Base-by-base conservation (phyloP, 1,284 basidiomycete genomes). In the Exobasidium rhododendri region DNA sequence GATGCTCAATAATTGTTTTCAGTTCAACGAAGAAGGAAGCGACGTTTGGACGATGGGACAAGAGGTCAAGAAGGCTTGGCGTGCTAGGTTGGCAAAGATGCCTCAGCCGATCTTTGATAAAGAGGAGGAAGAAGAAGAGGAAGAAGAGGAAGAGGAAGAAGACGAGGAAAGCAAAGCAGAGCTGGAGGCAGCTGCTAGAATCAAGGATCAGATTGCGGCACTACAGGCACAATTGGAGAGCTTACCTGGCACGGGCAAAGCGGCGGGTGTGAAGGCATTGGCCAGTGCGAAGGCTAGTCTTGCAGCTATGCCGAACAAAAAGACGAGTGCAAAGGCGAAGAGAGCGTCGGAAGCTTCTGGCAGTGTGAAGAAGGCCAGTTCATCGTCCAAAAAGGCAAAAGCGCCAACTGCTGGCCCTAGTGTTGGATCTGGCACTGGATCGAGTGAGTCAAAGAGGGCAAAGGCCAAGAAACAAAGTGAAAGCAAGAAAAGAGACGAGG, bases 1-100 rank as follows among this genome's bases (percentile, higher is more conserved):
- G 66, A 91, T 98, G 87, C 89, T 97, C 74, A 85, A 87, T 62
- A 99, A 99, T 80, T 97, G 94, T 78, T 89, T 89, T 78, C 83
- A 85, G 1, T 99, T 94, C 84, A 98, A 99, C 73, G 92, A 92
- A 4, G 84, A 87, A 5, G 90, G 89, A 31, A 91, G 92, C 22
- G 86, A 88, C 40, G 94, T 98, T 56, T 88, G 92, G 76, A 85
- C 87, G 11, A 73, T 77, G 74, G 77, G 77, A 14, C 63, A 69
- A 55, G 58, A 65, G 60, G 83, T 97, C 24, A 87, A 93, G 78
- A 85, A 86, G 43, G 81, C 93, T 26, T 99, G 97, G 82, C 88
- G 94, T 61, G 90, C 92, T 69, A 96, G 94, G 81, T 94, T 91
- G 90, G 85, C 85, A 76, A 83, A 83, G 53, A 81, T 94, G 32